Base-by-base conservation (phyloP, 2,329 filamentous ascomycete species). In the Pseudogymnoascus sp. region DNA sequence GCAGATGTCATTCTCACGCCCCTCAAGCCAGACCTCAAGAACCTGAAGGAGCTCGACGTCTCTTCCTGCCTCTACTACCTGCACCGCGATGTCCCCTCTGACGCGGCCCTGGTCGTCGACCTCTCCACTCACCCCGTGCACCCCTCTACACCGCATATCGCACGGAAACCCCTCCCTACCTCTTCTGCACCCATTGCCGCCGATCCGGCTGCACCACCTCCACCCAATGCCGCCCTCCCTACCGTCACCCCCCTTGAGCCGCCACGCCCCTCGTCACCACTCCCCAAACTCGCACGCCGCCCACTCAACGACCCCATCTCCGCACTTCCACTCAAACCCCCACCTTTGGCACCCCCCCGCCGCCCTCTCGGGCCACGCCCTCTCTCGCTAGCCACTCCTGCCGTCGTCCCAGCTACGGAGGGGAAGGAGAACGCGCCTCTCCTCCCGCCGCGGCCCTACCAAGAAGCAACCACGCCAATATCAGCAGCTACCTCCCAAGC, bases 1-100 rank as follows among this genome's bases (percentile, higher is more conserved):
- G 5, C 70, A 95, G 93, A 97, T 81, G 84, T 97, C 64, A 96
- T 97, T 70, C 85, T 99, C 54, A 96, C 93, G 1, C 90, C 95
- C 0, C 83, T 95, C 67, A 96, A 96, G 74, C 95, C 95, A 1
- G 87, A 90, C 62, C 83, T 89, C 45, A 96, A 95, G 75, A 93
- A 92, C 66, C 91, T 99, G 67, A 96, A 92, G 0, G 87, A 85
- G 51, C 88, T 93, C 73, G 93, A 97, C 73, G 88, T 99, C 60
- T 85, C 89, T 64, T 91, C 87, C 71, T 96, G 89, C 13, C 82
- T 99, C 4, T 99, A 98, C 77, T 98, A 95, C 74, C 80, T 97
- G 62, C 93, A 98, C 76, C 83, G 96, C 41, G 84, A 91, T 65
- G 80, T 83, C 1, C 83, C 85, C 3, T 80, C 85, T 41, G 84